These are phyloP conservation scores for Vitis hybrid DNA, from an alignment of 177 flowering plant species.

Conservation along the genomic window DNA sequence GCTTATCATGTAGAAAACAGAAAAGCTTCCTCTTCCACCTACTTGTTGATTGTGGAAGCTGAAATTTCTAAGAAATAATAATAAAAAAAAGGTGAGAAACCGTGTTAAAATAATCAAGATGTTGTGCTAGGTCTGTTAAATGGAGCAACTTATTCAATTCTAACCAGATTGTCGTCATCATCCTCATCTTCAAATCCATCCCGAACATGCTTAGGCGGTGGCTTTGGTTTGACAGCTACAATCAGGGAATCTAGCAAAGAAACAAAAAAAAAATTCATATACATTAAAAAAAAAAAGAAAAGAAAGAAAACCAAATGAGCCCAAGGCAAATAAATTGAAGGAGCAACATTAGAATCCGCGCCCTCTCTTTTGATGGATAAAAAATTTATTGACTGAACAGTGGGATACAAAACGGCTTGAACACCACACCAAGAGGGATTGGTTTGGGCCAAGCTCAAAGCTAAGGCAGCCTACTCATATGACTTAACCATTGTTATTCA, in stretches of 20 bases:
- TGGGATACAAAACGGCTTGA: too few relatives aligned
- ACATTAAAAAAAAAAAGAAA: neutral
- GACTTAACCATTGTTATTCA: too few relatives aligned
- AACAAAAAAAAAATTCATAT: constrained; percentile 3
- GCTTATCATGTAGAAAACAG: constrained; percentile 60
- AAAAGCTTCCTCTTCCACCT: constrained; percentile 70
- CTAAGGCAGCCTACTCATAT: too few relatives aligned
- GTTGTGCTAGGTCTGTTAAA: constrained; percentile 3
- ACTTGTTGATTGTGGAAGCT: constrained; percentile 70
- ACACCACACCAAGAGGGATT: too few relatives aligned
- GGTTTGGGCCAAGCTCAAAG: too few relatives aligned
- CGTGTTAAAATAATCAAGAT: neutral
- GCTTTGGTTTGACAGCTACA: constrained; percentile 83
- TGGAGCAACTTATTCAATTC: constrained; percentile 11
- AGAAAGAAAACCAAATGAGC: neutral
- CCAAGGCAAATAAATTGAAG: neutral
- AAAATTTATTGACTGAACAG: too few relatives aligned
- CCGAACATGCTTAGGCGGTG: constrained; percentile 56
- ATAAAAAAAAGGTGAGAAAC: neutral
- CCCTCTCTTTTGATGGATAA: too few relatives aligned
- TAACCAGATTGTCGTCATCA: constrained; percentile 79
- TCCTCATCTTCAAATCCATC: constrained; percentile 60
- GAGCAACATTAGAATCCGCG: neutral
- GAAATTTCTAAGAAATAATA: constrained; percentile 53
- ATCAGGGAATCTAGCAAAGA: constrained; percentile 46